Conservation (phyloP, 768 basidiomycete genomes). For the Ramaria sp. region DNA sequence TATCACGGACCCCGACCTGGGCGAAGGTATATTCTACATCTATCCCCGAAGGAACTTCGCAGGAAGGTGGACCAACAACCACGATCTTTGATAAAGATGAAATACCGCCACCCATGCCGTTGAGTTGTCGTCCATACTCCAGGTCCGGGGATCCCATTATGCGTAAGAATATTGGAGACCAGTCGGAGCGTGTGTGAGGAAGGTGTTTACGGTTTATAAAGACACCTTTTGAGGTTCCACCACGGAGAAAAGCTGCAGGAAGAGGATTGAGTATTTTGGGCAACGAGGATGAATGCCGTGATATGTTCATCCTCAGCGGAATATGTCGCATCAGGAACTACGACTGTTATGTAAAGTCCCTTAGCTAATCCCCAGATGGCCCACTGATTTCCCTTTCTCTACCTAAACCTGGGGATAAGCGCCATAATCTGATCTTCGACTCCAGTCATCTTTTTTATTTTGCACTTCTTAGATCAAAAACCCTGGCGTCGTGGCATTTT, state of each 20-base stretch:
- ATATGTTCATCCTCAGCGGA: not conserved
- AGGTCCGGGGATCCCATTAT: conserved; percentile 80
- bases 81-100: conserved; percentile 68
- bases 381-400: too few species aligned
- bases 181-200: conserved; percentile 37
- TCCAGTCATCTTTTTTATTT: too few species aligned
- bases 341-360: too few species aligned
- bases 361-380: too few species aligned
- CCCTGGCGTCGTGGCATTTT: too few species aligned
- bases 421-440: too few species aligned
- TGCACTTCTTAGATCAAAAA: too few species aligned
- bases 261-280: conserved; percentile 19
- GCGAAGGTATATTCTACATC: conserved; percentile 66
- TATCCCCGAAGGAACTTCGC: conserved; percentile 30
- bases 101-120: conserved; percentile 75
- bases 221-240: conserved; percentile 72
- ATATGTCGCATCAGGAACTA: too few species aligned
- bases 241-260: conserved; percentile 44
- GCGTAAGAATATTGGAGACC: conserved; percentile 53
- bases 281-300: not conserved
- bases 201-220: conserved; percentile 47
- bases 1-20: conserved; percentile 43
- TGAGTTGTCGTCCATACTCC: conserved; percentile 53
- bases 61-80: conserved; percentile 44
- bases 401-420: too few species aligned